These are phyloP conservation scores for Aethionema arabicum DNA, from an alignment of 345 rosid genomes.

Conservation along the genomic window DNA sequence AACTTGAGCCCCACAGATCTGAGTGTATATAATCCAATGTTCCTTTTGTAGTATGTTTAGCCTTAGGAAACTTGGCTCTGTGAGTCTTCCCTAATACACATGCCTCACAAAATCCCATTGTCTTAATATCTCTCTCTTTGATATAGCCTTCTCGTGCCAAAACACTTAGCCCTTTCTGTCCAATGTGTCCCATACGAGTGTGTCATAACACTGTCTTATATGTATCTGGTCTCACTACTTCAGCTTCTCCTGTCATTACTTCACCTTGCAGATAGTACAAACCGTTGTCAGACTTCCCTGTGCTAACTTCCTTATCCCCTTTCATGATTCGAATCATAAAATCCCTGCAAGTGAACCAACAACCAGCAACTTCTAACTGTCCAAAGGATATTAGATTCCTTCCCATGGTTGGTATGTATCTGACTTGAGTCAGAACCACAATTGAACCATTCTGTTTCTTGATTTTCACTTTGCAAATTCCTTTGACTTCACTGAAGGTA, in stretches of 20 bases:
- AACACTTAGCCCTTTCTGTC: no score
- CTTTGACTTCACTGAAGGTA: neutral
- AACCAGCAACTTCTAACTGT: neutral
- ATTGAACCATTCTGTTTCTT: neutral
- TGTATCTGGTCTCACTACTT: no score
- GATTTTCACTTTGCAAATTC: neutral
- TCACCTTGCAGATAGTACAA: no score
- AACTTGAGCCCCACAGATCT: neutral
- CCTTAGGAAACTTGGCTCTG: neutral
- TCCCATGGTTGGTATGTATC: no score
- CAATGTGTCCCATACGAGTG: no score
- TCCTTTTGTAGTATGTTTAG: neutral
- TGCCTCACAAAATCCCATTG: neutral
- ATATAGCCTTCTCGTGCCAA: neutral
- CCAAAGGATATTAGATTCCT: slow-evolving; percentile 6
- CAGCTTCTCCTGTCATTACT: no score
- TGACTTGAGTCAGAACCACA: no score
- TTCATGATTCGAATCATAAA: neutral
- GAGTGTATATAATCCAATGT: neutral
- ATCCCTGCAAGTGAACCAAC: neutral
- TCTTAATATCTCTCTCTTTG: neutral
- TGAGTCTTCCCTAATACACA: neutral
- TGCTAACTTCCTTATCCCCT: neutral
- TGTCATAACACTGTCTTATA: no score
- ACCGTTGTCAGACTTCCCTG: neutral